Conservation (phyloP, 805 yeast genomes). For the Saccharomyces paradoxus region DNA sequence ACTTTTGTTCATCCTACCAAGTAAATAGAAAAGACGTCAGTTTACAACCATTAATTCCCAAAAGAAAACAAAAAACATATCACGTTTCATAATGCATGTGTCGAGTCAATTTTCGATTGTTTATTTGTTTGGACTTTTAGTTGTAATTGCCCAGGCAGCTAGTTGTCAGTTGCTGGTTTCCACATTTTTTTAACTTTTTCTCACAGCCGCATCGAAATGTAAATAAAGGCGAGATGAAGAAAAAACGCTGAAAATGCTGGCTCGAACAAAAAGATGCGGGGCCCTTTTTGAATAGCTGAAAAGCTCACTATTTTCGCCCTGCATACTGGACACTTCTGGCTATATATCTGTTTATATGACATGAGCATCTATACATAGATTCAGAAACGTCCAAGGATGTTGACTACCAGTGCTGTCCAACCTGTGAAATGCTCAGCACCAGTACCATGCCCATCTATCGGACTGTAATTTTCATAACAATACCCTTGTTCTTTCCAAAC, state of each 20-base stretch:
- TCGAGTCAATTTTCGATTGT: not conserved
- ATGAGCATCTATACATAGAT: not conserved
- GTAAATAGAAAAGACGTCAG: not conserved
- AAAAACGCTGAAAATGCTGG: not conserved
- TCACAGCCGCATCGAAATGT: not conserved
- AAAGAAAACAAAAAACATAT: not conserved
- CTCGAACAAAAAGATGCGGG: not conserved
- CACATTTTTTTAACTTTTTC: not conserved
- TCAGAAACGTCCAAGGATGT: slow-evolving; percentile 48
- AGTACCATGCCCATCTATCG: slow-evolving; percentile 59
- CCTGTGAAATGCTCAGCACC: slow-evolving; percentile 90
- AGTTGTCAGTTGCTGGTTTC: not conserved
- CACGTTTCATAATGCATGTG: not conserved
- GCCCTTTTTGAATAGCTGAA: not conserved
- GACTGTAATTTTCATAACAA: slow-evolving; percentile 88
- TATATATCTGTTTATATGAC: not conserved
- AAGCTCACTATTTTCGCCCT: not conserved
- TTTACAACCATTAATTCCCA: not conserved
- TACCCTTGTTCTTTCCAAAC: slow-evolving; percentile 71
- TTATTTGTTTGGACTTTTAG: not conserved
- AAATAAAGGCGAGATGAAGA: not conserved
- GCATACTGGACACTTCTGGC: not conserved
- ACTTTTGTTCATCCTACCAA: not conserved
- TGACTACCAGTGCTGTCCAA: slow-evolving; percentile 79
- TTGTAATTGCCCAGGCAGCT: not conserved